These are phyloP conservation scores for Lasiosphaeria miniovina DNA, from an alignment of 495 filamentous ascomycete species.

Conservation along the genomic window DNA sequence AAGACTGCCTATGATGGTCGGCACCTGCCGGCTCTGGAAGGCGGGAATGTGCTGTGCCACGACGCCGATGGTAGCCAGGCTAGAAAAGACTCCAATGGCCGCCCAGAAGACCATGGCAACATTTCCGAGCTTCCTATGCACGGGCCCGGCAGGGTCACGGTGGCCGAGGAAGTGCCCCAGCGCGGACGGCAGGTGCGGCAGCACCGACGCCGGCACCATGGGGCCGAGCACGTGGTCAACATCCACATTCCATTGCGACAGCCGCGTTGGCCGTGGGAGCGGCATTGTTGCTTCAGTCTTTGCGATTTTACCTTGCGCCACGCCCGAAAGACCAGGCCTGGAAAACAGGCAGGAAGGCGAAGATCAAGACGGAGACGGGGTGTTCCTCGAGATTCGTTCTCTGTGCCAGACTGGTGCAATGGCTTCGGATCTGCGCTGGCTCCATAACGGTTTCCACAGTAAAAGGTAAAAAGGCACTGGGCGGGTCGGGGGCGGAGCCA, in stretches of 20 bases:
- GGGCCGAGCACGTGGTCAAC: constrained; percentile 65
- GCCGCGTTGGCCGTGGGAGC: neutral
- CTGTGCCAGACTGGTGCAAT: no score
- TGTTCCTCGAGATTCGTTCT: no score
- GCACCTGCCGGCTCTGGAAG: constrained; percentile 37
- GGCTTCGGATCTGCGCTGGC: no score
- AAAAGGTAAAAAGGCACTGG: no score
- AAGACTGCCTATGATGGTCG: constrained; percentile 52
- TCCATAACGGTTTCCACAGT: no score
- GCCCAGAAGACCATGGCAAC: constrained; percentile 50
- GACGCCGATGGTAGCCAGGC: constrained; percentile 46
- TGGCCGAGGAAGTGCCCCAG: constrained; percentile 54
- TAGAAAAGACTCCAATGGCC: constrained; percentile 52
- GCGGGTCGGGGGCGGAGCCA: no score
- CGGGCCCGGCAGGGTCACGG: constrained; percentile 25
- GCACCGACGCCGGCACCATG: constrained; percentile 51
- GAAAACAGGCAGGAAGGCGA: neutral
- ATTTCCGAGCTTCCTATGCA: constrained; percentile 43
- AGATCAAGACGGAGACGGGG: neutral
- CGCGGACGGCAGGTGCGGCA: constrained; percentile 44
- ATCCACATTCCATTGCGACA: constrained; percentile 53
- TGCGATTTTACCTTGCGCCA: neutral
- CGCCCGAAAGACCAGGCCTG: neutral
- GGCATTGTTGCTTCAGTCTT: neutral
- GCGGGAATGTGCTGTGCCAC: constrained; percentile 37